A percentile compares a stretch with the other conserved stretches of the same genome.
These are phyloP conservation scores for Aspergillus carbonarius DNA, from an alignment of 2,329 filamentous ascomycete species.

Conservation along the genomic window DNA sequence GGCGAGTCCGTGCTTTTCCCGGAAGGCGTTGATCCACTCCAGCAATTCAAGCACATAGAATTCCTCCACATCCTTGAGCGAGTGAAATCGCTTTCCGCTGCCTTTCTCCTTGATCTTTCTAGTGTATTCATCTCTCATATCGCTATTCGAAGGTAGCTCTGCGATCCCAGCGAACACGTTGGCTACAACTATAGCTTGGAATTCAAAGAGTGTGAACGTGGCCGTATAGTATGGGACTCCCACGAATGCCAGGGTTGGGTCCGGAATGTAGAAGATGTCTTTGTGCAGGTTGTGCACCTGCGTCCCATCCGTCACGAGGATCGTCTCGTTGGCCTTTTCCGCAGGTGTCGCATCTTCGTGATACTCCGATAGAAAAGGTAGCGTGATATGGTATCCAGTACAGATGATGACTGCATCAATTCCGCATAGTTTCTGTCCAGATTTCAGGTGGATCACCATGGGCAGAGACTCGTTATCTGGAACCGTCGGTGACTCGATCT, in stretches of 20 bases:
- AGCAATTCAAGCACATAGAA: slow-evolving; percentile 35
- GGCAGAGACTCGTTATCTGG: slow-evolving; percentile 45
- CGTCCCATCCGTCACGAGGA: slow-evolving; percentile 63
- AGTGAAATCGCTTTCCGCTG: slow-evolving; percentile 38
- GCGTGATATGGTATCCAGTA: slow-evolving; percentile 67
- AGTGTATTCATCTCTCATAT: slow-evolving; percentile 38
- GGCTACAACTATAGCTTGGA: slow-evolving; percentile 63
- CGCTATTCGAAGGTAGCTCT: slow-evolving; percentile 45
- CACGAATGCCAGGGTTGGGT: slow-evolving; percentile 63
- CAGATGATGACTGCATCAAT: slow-evolving; percentile 65
- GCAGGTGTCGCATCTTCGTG: slow-evolving; percentile 47
- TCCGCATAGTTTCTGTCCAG: slow-evolving; percentile 52
- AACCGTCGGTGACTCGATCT: slow-evolving; percentile 14
- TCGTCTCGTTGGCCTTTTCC: slow-evolving; percentile 50
- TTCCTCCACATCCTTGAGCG: slow-evolving; percentile 36
- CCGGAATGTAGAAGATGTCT: slow-evolving; percentile 70
- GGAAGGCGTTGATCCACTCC: slow-evolving; percentile 35
- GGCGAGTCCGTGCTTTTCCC: slow-evolving; percentile 19
- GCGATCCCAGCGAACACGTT: slow-evolving; percentile 56
- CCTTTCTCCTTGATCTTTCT: slow-evolving; percentile 28
- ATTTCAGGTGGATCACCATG: slow-evolving; percentile 52
- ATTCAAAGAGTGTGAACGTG: slow-evolving; percentile 69
- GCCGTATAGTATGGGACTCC: slow-evolving; percentile 66
- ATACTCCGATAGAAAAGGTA: slow-evolving; percentile 61
- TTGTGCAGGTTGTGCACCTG: slow-evolving; percentile 67